Evolutionary conservation across 768 basidiomycete genomes (phyloP).

Genomic region (Lentinula edodes): DNA sequence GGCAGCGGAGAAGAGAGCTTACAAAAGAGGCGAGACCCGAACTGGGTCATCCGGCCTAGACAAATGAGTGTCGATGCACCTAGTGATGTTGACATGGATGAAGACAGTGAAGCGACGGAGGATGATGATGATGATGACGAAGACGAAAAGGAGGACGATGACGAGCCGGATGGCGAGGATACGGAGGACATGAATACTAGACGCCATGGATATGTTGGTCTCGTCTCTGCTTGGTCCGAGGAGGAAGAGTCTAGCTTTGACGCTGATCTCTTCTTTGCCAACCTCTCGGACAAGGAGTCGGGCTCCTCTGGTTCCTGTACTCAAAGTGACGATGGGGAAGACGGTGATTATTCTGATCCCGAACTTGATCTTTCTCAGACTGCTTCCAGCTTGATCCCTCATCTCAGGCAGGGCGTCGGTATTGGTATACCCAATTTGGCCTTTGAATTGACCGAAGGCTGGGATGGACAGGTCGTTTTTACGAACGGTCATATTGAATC

Average conservation of each 20-base stretch:
- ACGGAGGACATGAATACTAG: slow-evolving; percentile 34
- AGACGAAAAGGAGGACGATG: slow-evolving; percentile 19
- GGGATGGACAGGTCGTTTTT: slow-evolving; percentile 74
- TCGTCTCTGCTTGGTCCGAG: slow-evolving; percentile 75
- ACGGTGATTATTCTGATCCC: slow-evolving; percentile 39
- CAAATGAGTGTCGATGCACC: slow-evolving; percentile 60
- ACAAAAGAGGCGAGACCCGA: slow-evolving; percentile 12
- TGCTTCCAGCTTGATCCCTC: slow-evolving; percentile 21
- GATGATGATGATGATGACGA: slow-evolving; percentile 52
- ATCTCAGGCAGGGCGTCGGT: slow-evolving; percentile 24
- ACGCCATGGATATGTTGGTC: slow-evolving; percentile 45
- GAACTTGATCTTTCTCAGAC: slow-evolving; percentile 25
- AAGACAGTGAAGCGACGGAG: slow-evolving; percentile 51
- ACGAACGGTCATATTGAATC: slow-evolving; percentile 52
- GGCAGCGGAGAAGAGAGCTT: slow-evolving; percentile 36
- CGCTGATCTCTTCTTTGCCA: slow-evolving; percentile 80
- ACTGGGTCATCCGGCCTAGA: slow-evolving; percentile 68
- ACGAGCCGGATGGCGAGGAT: slow-evolving; percentile 35
- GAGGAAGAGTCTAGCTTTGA: slow-evolving; percentile 75
- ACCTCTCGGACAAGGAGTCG: slow-evolving; percentile 56
- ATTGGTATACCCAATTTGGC: slow-evolving; percentile 37
- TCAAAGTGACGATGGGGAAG: slow-evolving; percentile 34
- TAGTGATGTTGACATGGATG: slow-evolving; percentile 63
- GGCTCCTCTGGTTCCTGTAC: slow-evolving; percentile 11
- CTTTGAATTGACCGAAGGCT: slow-evolving; percentile 67